phyloP scores from a whole-genome alignment of 495 filamentous ascomycete genomes.

The Neurospora sp. region DNA sequence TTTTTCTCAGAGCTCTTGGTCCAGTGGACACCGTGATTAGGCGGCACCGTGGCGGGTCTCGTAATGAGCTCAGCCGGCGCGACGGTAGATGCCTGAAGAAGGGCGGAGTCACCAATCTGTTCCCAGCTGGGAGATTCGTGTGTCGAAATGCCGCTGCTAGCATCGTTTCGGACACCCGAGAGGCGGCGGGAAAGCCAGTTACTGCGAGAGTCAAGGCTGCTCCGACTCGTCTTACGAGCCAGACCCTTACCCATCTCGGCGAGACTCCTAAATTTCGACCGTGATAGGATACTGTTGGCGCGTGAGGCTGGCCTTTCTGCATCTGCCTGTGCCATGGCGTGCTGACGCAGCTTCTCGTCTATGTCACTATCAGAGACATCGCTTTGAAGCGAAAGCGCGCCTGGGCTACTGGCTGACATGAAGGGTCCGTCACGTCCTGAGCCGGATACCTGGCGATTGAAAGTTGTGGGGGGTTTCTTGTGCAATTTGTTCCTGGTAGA shows the following conservation, averaged over 20 bases:
- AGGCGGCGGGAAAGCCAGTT: slow-evolving; percentile 16
- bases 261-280: slow-evolving; percentile 19
- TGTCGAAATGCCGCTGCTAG: neutral
- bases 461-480: neutral
- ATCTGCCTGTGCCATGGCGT: slow-evolving; percentile 7
- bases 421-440: slow-evolving; percentile 5
- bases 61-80: slow-evolving; percentile 16
- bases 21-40: slow-evolving; percentile 27
- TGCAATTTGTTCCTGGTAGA: slow-evolving; percentile 6
- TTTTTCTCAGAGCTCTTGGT: slow-evolving; percentile 46
- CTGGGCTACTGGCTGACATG: slow-evolving; percentile 4
- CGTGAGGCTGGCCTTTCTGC: slow-evolving; percentile 15
- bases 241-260: slow-evolving; percentile 25
- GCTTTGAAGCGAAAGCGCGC: slow-evolving; percentile 8
- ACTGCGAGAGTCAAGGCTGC: slow-evolving; percentile 15
- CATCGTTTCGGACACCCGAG: slow-evolving; percentile 12
- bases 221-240: slow-evolving; percentile 26
- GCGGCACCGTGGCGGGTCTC: slow-evolving; percentile 25
- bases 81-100: slow-evolving; percentile 19
- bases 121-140: slow-evolving; percentile 2
- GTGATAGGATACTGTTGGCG: slow-evolving; percentile 23
- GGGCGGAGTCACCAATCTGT: slow-evolving; percentile 22
- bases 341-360: slow-evolving; percentile 21
- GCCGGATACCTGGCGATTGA: neutral
- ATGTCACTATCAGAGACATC: slow-evolving; percentile 19